phyloP scores from a whole-genome alignment of 345 rosid genomes.

The Pelargonium nanum region DNA sequence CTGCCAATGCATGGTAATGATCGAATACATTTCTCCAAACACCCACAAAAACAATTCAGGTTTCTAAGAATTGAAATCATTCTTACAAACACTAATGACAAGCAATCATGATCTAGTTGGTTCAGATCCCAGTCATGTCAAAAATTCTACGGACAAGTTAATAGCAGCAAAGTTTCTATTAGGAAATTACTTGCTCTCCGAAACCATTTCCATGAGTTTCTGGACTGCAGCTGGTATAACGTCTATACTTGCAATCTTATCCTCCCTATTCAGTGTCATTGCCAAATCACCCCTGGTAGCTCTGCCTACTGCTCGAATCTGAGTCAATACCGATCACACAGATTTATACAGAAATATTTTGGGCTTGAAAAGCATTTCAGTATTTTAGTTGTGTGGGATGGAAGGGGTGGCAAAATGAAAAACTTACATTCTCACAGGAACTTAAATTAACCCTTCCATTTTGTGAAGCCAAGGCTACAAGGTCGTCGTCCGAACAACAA shows the following conservation, averaged over 20 bases:
- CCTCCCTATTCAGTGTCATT: conserved; percentile 68
- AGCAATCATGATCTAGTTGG: too few species aligned
- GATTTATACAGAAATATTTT: too few species aligned
- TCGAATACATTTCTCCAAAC: background rate
- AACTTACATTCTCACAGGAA: conserved; percentile 65
- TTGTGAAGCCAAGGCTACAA: conserved; percentile 93
- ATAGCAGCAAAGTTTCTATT: conserved; percentile 1
- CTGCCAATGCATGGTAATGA: background rate
- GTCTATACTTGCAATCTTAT: conserved; percentile 92
- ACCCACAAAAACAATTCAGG: too few species aligned
- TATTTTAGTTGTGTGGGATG: too few species aligned
- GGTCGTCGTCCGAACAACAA: conserved; percentile 75
- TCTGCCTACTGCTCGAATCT: conserved; percentile 82
- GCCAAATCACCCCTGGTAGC: conserved; percentile 80
- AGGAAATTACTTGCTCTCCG: conserved; percentile 37
- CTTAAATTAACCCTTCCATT: conserved; percentile 86
- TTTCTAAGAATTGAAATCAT: too few species aligned
- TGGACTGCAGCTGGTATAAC: conserved; percentile 53
- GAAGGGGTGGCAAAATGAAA: background rate
- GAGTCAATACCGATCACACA: too few species aligned
- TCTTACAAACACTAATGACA: too few species aligned
- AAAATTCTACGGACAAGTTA: background rate
- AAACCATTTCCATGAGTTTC: conserved; percentile 38
- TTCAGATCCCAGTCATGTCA: background rate
- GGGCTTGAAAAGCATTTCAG: too few species aligned